Conservation (phyloP, 2,329 filamentous ascomycete species). For the Cylindrodendrum hubeiense region DNA sequence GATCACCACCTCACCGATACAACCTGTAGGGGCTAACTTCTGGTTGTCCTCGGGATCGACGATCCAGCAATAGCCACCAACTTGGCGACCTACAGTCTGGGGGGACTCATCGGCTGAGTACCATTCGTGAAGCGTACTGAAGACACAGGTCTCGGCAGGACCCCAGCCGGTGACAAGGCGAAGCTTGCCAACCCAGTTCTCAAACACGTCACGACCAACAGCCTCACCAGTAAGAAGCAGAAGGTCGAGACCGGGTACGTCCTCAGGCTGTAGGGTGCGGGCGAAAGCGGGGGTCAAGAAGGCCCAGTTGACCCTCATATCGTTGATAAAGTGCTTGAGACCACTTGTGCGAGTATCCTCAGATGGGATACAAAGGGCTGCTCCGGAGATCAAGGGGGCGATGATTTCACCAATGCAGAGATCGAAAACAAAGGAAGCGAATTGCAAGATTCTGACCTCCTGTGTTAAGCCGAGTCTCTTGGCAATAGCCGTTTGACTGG, state of each 20-base stretch:
- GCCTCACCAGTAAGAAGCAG: slow-evolving; percentile 34
- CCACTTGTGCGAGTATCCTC: slow-evolving; percentile 3
- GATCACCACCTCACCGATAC: slow-evolving; percentile 44
- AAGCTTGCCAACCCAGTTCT: slow-evolving; percentile 32
- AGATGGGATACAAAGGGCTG: slow-evolving; percentile 28
- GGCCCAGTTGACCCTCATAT: slow-evolving; percentile 11
- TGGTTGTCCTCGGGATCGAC: slow-evolving; percentile 38
- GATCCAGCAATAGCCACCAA: slow-evolving; percentile 36
- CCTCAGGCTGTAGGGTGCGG: slow-evolving; percentile 5
- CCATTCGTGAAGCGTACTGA: slow-evolving; percentile 9
- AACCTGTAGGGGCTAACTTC: slow-evolving; percentile 36
- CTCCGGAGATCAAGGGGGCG: slow-evolving; percentile 23
- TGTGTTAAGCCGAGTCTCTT: slow-evolving; percentile 10
- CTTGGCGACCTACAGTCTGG: slow-evolving; percentile 5
- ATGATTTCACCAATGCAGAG: slow-evolving; percentile 23
- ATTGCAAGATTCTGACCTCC: slow-evolving; percentile 26
- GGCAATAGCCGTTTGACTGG: slow-evolving; percentile 20
- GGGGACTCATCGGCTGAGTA: slow-evolving; percentile 5
- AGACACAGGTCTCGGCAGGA: slow-evolving; percentile 30
- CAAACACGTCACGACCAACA: slow-evolving; percentile 16
- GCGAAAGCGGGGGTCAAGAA: slow-evolving; percentile 15
- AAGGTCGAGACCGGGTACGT: slow-evolving; percentile 1
- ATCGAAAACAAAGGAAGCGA: slow-evolving; percentile 27
- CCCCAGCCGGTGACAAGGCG: slow-evolving; percentile 34
- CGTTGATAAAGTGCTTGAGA: slow-evolving; percentile 9